Evolutionary conservation across 768 basidiomycete species (phyloP), one percentile per base, ranked within the genome.

Genomic region (Atractiella rhizophila): DNA sequence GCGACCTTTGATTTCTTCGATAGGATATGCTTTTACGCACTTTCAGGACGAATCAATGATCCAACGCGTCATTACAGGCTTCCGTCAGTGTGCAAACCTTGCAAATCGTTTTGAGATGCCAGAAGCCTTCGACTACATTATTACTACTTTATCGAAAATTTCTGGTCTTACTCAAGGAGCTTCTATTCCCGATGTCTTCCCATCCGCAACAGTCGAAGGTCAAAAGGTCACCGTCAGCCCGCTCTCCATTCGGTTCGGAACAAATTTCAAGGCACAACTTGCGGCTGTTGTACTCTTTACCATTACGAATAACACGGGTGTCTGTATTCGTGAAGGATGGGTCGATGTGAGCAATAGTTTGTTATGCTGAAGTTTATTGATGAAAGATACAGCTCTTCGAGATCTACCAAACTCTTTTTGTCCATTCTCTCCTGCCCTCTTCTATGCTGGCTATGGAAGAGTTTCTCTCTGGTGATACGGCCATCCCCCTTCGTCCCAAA

Each of bases 381-480:
- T 42, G 16, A 28, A 13, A 30, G 15, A 16, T 55, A 91, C n/a
- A n/a, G 78, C 82, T 98, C 40, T 94, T 98, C 52, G 88, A 96
- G 58, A 94, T 96, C 74, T 86, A 88, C 61, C 77, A 86, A 54
- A 91, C 85, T 26, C 64, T 98, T 19, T 98, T 96, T 62, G 60
- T 94, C 34, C 79, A 96, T 56, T 86, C 86, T 15, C 65, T 96
- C 20, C 64, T 98, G 15, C 91, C 91, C 0, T 71, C 66, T 9
- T 67, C 76, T 37, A 79, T 98, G 76, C 62, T 91, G 10, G 82
- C 88, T 57, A 86, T 91, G 79, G 88, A 91, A 56, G 91, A 96
- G 55, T 96, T 98, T 63, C 68, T 94, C 8, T 83, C 83, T n/a
- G 86, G 85, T 13, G 71, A 74, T 25, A 77, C 81, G 6, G 75